Percentiles rank a stretch among this genome's conserved stretches.
Evolutionary conservation across 129 eudicot species (phyloP).

Genomic region (Saussurea involucrata): DNA sequence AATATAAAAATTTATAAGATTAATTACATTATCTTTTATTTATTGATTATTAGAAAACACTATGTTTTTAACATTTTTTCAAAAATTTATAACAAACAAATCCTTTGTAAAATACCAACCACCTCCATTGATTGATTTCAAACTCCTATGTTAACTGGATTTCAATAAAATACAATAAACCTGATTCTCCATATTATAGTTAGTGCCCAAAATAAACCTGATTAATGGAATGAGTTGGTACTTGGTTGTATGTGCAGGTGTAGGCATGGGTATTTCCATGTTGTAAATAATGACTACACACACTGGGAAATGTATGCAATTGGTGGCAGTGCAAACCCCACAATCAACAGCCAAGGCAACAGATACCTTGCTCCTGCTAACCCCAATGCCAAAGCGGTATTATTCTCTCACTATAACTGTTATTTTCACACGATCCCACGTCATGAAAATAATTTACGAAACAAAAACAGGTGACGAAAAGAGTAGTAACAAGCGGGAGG

Average conservation of each 20-base stretch:
- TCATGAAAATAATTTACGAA: neutral
- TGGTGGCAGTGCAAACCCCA: conserved; percentile 86
- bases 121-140: too few species aligned
- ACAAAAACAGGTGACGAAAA: conserved; percentile 64
- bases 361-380: conserved; percentile 67
- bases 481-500: conserved; percentile 39
- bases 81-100: too few species aligned
- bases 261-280: conserved; percentile 85
- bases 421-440: too few species aligned
- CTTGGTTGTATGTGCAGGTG: conserved; percentile 47
- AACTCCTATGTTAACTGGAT: too few species aligned
- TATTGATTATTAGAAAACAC: too few species aligned
- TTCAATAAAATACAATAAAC: too few species aligned
- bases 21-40: too few species aligned
- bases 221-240: too few species aligned
- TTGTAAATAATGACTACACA: conserved; percentile 90
- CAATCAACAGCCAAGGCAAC: conserved; percentile 90
- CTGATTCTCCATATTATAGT: too few species aligned
- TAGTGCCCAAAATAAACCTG: neutral
- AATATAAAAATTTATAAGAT: too few species aligned
- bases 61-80: too few species aligned
- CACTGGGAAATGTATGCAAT: conserved; percentile 94
- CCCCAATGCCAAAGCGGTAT: conserved; percentile 72
- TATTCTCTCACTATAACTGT: neutral
- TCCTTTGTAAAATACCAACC: too few species aligned